Evolutionary conservation across 2,329 filamentous ascomycete genomes (phyloP), one percentile per base, ranked within the genome.

Genomic region (Penicillium sumatraense): DNA sequence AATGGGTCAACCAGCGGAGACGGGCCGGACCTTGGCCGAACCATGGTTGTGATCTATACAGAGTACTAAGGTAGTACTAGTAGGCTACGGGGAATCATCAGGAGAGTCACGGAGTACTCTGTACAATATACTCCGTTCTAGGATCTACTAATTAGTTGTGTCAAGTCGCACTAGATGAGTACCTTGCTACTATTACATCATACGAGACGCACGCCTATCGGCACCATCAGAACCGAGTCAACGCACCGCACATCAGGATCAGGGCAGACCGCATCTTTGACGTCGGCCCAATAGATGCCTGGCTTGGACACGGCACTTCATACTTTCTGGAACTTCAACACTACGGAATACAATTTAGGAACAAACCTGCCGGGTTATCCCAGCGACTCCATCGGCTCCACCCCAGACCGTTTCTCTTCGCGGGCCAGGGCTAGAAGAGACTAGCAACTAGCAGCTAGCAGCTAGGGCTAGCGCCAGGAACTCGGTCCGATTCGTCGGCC

Each of bases 261-360:
- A 54, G 35, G 27, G 31, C 56, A 58, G 56, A 58, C 56, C 56
- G 56, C 56, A 58, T 58, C 18, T 58, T 58, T 55, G 53, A 10
- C 24, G 13, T 31, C 23, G 26, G 10, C 27, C 56, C 56, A 58
- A 58, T 58, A n/a, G 44, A 23, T 11, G 41, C 10, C 40, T 8
- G 11, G 18, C 13, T 4, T 41, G 10, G 16, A 8, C 18, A 10
- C n/a, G 5, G 35, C 9, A n/a, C 16, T 8, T 2, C n/a, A 16
- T 20, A n/a, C n/a, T n/a, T n/a, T n/a, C n/a, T n/a, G n/a, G n/a
- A n/a, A n/a, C n/a, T n/a, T n/a, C n/a, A n/a, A n/a, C n/a, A n/a
- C n/a, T n/a, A n/a, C n/a, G n/a, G n/a, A n/a, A n/a, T n/a, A 18
- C 18, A 10, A 5, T 42, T 42, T 42, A 31, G 41, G 23, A 45